Conservation (phyloP, 495 filamentous ascomycete genomes). For the Penicillium samsonianum region DNA sequence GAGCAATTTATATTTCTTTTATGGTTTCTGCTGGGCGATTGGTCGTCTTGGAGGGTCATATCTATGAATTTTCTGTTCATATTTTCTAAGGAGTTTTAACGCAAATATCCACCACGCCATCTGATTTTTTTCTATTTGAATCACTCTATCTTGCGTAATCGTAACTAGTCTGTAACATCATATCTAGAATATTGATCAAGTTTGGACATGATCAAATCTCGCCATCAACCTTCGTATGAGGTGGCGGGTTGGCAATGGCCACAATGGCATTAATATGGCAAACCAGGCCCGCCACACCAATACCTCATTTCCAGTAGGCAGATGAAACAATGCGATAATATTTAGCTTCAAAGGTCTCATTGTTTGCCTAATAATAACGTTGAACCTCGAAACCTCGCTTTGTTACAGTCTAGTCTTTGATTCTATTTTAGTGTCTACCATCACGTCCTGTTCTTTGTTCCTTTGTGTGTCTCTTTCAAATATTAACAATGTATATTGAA, state of each 20-base stretch:
- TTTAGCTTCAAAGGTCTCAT: neutral
- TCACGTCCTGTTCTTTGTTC: neutral
- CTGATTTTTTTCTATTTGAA: neutral
- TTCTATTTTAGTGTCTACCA: neutral
- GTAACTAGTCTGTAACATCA: neutral
- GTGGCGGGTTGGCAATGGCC: neutral
- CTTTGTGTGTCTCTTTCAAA: neutral
- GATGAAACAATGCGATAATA: no score
- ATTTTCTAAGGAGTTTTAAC: neutral
- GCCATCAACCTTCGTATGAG: neutral
- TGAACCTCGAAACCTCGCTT: neutral
- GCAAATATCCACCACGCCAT: conserved; percentile 5
- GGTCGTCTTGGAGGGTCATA: neutral
- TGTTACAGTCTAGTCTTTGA: neutral
- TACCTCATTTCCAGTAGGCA: neutral
- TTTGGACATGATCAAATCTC: neutral
- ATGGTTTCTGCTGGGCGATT: neutral
- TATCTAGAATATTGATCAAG: neutral
- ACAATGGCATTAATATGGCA: neutral
- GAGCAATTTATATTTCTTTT: neutral
- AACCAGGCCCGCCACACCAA: neutral
- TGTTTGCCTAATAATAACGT: neutral
- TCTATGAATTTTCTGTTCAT: neutral
- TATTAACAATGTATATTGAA: neutral
- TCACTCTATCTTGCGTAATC: no score